Evolutionary conservation across 768 basidiomycete genomes (phyloP).

Genomic region (Daedalea quercina): DNA sequence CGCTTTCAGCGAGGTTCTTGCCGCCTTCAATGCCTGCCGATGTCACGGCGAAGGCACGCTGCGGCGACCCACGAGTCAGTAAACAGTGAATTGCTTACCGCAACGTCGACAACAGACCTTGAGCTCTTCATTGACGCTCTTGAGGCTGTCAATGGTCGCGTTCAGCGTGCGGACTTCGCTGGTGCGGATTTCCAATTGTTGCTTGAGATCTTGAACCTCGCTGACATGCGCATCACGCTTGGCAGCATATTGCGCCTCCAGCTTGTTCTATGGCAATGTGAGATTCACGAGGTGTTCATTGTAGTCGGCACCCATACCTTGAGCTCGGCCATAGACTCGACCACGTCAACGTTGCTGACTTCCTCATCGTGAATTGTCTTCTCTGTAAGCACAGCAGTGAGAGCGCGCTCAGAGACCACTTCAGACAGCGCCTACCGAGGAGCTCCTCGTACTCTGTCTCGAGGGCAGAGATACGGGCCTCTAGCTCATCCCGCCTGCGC

Average conservation of each 20-base stretch:
- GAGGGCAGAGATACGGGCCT: slow-evolving; percentile 68
- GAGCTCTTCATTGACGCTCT: slow-evolving; percentile 95
- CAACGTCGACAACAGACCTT: slow-evolving; percentile 54
- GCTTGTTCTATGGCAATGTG: slow-evolving; percentile 59
- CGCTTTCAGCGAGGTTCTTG: slow-evolving; percentile 94
- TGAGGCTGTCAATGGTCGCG: slow-evolving; percentile 84
- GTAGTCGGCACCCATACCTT: slow-evolving; percentile 47
- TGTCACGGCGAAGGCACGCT: slow-evolving; percentile 97
- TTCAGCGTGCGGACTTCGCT: slow-evolving; percentile 83
- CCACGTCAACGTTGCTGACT: slow-evolving; percentile 73
- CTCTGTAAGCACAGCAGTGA: slow-evolving; percentile 52
- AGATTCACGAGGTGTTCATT: slow-evolving; percentile 2
- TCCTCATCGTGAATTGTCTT: slow-evolving; percentile 91
- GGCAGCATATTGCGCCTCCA: slow-evolving; percentile 89
- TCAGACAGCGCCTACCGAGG: slow-evolving; percentile 52
- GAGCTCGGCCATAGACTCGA: slow-evolving; percentile 82
- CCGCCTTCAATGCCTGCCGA: slow-evolving; percentile 97
- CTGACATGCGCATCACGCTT: slow-evolving; percentile 85
- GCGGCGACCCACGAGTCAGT: background rate
- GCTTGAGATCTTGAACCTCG: slow-evolving; percentile 82
- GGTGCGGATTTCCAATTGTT: slow-evolving; percentile 78
- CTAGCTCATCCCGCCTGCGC: slow-evolving; percentile 82
- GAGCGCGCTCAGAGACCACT: background rate
- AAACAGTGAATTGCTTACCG: background rate
- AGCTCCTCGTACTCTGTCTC: slow-evolving; percentile 97